Base-by-base conservation (phyloP, 140 eudicot genomes). In the Senecio squalidus region DNA sequence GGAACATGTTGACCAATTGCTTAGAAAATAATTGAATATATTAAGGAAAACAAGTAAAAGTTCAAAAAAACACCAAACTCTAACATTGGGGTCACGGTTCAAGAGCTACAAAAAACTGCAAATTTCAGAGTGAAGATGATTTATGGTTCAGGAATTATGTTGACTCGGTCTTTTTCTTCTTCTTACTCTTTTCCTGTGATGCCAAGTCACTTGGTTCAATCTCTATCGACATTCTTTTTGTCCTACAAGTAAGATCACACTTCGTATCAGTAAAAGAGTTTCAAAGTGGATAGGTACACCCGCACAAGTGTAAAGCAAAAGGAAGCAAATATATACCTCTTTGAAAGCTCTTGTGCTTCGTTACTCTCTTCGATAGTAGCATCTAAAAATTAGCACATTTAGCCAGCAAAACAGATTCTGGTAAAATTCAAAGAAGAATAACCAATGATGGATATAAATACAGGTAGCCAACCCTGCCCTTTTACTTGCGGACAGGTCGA, bases 161-260 rank as follows among this genome's bases (percentile, higher is more conserved):
- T 11, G 76, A 58, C 40, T 47, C 6, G 17, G 60, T 68, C 75
- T 81, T 82, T 64, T 72, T 74, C 73, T 70, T 71, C 71, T 79
- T 80, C 76, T 91, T 79, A 81, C 80, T 82, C 0, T 13, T 79
- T n/a, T n/a, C n/a, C n/a, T n/a, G n/a, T 29, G 96, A 74, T 41
- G 74, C 82, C 44, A 49, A 50, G 26, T 76, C 71, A 61, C 78
- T 75, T 6, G 84, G 86, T 67, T 71, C 92, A 2, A 77, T 66
- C 68, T 78, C 94, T 24, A 79, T 71, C 20, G 95, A 79, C 95
- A 82, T 74, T 64, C 97, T 76, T 72, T 89, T 84, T 24, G 94
- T 75, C 80, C 96, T 88, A 67, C 45, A 59, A 2, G 48, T 4
- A 62, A 49, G 0, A 62, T 53, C 33, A 59, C 46, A 13, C 4